Conservation (phyloP, 208 protist genomes). For the Leishmania mexicana region DNA sequence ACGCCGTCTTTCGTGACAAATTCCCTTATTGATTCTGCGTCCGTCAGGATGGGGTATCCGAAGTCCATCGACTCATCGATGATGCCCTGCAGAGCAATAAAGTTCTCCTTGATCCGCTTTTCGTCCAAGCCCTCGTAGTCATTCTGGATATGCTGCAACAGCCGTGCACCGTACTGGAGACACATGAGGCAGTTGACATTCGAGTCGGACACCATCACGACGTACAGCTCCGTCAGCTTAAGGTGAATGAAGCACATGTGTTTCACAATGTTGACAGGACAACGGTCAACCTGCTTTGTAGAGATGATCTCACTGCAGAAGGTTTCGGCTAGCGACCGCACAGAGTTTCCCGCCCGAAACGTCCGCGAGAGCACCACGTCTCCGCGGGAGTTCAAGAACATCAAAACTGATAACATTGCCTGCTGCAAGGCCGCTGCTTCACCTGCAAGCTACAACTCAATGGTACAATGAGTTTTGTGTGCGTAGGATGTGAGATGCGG, state of each 20-base stretch:
- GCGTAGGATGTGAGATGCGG: not conserved
- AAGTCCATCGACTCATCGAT: constrained; percentile 99
- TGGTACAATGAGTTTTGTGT: not conserved
- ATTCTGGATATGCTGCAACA: constrained; percentile 87
- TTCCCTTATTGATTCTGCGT: constrained; percentile 86
- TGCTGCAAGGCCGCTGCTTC: not conserved
- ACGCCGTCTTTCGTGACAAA: constrained; percentile 90
- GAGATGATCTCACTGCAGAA: constrained; percentile 90
- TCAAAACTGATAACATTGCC: constrained; percentile 79
- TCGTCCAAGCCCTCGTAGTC: constrained; percentile 95
- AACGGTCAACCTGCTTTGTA: constrained; percentile 65
- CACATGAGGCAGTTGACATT: constrained; percentile 93
- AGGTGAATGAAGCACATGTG: constrained; percentile 92
- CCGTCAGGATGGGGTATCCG: constrained; percentile 96
- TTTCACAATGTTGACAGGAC: constrained; percentile 92
- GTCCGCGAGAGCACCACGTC: constrained; percentile 86
- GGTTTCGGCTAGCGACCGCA: constrained; percentile 79
- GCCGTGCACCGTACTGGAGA: constrained; percentile 82
- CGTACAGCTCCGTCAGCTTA: constrained; percentile 89
- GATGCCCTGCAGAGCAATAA: constrained; percentile 96
- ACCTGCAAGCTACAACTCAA: not conserved
- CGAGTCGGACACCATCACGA: constrained; percentile 91
- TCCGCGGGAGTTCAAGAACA: constrained; percentile 91
- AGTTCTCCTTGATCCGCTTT: constrained; percentile 95
- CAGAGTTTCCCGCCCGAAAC: constrained; percentile 79